Base-by-base conservation (phyloP, 345 rosid genomes). In the Lumnitzera littorea region DNA sequence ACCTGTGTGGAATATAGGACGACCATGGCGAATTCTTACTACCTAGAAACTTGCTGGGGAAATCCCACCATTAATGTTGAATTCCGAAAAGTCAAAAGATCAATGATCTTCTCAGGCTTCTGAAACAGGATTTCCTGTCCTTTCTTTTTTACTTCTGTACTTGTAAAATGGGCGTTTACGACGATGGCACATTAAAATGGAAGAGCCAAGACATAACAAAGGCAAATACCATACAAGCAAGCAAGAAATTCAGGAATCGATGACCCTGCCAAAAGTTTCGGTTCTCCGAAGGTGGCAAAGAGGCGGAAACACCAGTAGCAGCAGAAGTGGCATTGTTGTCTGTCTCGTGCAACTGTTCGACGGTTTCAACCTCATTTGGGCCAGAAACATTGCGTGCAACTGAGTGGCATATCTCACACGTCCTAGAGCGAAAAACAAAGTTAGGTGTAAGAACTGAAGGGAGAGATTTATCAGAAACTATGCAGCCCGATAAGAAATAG, bases 361-460 rank as follows among this genome's bases (percentile, higher is more conserved):
- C 56, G 3, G 65, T 17, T 58, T 75, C 88, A 11, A 57, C 57
- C 61, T 91, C 97, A 47, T 47, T 71, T 24, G 72, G 72, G 43
- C 78, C 84, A 12, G 76, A 75, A 13, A 94, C 86, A 64, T 94
- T 94, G 63, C 73, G 74, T 0, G 95, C 99, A 12, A 83, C 23
- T 46, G 99, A 82, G 58, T 86, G 80, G 62, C 99, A 94, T 47
- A 94, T 88, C 91, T 94, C 99, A 48, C 99, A 94, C 41, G 74
- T 78, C 86, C 96, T 94, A 62, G 14, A 43, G 66, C 15, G 53
- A n/a, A 51, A 24, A 31, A 50, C 36, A 65, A 49, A 52, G 15
- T 0, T 36, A 36, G 6, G 43, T 36, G 43, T 36, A 4, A 36
- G 43, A 36, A 36, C 43, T 3, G 43, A 36, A 36, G 3, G 43